These are phyloP conservation scores for Aspergillus calidoustus DNA, from an alignment of 2,329 filamentous ascomycete species.

Conservation along the genomic window DNA sequence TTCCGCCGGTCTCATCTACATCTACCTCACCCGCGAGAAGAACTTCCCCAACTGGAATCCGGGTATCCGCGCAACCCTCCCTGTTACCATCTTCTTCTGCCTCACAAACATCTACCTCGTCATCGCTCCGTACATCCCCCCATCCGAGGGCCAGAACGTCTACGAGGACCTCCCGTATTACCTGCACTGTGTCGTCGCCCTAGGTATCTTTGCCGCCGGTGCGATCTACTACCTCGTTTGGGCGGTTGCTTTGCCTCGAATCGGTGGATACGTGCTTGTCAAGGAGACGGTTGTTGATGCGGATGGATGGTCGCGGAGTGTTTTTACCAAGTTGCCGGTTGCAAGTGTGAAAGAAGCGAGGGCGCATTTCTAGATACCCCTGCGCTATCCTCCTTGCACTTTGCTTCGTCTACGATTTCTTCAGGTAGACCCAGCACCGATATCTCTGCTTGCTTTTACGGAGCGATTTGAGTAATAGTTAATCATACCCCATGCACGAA, in stretches of 20 bases:
- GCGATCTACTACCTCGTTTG: constrained; percentile 58
- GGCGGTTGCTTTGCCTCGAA: constrained; percentile 53
- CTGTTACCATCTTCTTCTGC: constrained; percentile 58
- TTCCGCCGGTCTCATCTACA: constrained; percentile 52
- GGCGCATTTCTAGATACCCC: constrained; percentile 10
- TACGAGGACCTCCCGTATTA: constrained; percentile 59
- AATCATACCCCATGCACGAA: not conserved
- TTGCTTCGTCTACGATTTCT: not conserved
- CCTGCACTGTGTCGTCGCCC: constrained; percentile 58
- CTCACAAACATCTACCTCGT: constrained; percentile 59
- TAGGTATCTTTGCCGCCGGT: constrained; percentile 55
- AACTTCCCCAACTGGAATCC: constrained; percentile 53
- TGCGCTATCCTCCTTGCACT: not conserved
- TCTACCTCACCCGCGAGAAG: constrained; percentile 47
- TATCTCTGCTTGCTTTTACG: not conserved
- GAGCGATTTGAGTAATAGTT: not conserved
- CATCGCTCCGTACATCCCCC: constrained; percentile 57
- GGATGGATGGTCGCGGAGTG: constrained; percentile 66
- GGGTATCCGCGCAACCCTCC: constrained; percentile 55
- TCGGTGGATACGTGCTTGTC: constrained; percentile 57
- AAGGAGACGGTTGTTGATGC: constrained; percentile 60
- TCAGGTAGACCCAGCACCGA: not conserved
- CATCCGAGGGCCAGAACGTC: constrained; percentile 53
- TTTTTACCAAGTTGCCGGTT: constrained; percentile 54
- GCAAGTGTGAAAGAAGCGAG: constrained; percentile 3